These are phyloP conservation scores for Jasminum sambac DNA, from an alignment of 257 asterid genomes.

Conservation along the genomic window DNA sequence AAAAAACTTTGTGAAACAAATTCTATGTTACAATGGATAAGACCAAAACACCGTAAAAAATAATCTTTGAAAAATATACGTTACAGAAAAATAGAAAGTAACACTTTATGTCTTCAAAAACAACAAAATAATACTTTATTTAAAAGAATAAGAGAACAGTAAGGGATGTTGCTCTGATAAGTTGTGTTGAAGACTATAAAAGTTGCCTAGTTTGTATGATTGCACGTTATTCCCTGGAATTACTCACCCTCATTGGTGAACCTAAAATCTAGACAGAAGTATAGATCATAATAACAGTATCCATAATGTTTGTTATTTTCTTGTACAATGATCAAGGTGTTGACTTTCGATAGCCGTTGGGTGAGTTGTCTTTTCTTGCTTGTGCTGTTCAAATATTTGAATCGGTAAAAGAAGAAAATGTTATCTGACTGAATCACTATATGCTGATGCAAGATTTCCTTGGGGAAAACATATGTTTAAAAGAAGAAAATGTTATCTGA, in stretches of 20 bases:
- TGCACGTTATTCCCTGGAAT: slow-evolving; percentile 9
- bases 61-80: too few species aligned
- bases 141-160: too few species aligned
- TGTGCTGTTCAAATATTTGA: background rate
- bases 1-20: too few species aligned
- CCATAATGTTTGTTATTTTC: background rate
- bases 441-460: background rate
- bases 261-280: background rate
- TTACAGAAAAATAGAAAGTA: too few species aligned
- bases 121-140: too few species aligned
- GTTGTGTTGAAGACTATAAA: slow-evolving; percentile 1
- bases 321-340: background rate
- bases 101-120: too few species aligned
- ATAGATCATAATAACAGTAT: background rate
- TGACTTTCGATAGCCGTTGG: background rate
- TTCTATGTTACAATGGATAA: too few species aligned
- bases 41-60: too few species aligned
- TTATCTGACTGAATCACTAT: background rate
- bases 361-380: slow-evolving; percentile 6
- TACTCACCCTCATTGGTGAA: background rate
- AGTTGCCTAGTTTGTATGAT: background rate
- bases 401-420: background rate
- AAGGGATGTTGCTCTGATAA: background rate
- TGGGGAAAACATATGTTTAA: too few species aligned
- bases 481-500: background rate